These are phyloP conservation scores for Calonectria hawksworthii DNA, from an alignment of 2,329 filamentous ascomycete genomes.

Conservation along the genomic window DNA sequence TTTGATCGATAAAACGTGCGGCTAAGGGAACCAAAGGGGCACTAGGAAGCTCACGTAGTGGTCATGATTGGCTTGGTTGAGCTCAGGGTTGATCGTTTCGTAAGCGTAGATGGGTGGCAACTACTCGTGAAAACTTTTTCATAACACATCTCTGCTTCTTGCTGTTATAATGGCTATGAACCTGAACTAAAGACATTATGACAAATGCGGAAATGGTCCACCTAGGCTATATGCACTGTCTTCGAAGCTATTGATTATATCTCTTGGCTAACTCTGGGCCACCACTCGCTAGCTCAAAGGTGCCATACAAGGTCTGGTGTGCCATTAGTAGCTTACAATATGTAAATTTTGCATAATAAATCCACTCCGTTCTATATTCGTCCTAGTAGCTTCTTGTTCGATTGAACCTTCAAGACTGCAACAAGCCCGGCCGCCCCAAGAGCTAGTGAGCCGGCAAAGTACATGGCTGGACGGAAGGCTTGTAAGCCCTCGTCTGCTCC, in stretches of 20 bases:
- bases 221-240: background rate
- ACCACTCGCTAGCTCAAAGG: background rate
- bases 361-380: background rate
- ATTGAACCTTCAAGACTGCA: slow-evolving; percentile 13
- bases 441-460: slow-evolving; percentile 64
- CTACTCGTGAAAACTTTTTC: background rate
- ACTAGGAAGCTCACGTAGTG: background rate
- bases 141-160: background rate
- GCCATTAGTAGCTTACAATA: no score
- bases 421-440: slow-evolving; percentile 22
- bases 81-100: background rate
- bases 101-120: background rate
- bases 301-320: background rate
- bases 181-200: background rate
- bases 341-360: background rate
- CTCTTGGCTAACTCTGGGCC: background rate
- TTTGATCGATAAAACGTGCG: background rate
- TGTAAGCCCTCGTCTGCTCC: slow-evolving; percentile 62
- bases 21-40: background rate
- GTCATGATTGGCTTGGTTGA: background rate
- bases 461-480: slow-evolving; percentile 73
- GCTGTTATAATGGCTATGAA: background rate
- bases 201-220: no score
- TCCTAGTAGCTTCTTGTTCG: slow-evolving; percentile 4
- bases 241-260: background rate